Conservation (phyloP, 1,284 basidiomycete genomes). For the Pterulicium gracile region DNA sequence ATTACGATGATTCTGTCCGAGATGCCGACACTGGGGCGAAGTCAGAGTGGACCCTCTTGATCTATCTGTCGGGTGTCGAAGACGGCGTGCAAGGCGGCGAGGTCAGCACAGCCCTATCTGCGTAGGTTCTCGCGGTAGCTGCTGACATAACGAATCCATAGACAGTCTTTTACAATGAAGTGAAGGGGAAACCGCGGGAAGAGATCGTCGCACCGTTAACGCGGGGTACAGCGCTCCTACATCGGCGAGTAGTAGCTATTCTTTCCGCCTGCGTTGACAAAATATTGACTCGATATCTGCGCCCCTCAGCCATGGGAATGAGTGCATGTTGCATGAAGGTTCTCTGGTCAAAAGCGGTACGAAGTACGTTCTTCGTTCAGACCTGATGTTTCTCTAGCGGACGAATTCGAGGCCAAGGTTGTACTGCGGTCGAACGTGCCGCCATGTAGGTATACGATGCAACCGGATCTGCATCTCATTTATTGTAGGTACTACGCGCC, state of each 20-base stretch:
- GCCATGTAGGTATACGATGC: too few species aligned
- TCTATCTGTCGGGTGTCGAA: conserved; percentile 65
- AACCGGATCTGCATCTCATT: too few species aligned
- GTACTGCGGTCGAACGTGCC: too few species aligned
- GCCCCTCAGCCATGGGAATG: conserved; percentile 57
- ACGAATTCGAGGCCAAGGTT: too few species aligned
- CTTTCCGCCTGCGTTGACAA: neutral
- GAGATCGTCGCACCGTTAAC: conserved; percentile 49
- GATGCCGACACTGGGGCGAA: conserved; percentile 44
- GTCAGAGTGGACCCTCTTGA: conserved; percentile 73
- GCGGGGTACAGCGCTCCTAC: conserved; percentile 61
- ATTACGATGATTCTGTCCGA: conserved; percentile 53
- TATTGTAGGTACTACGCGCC: too few species aligned
- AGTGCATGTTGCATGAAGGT: conserved; percentile 74
- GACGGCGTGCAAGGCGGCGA: conserved; percentile 71
- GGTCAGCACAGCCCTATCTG: conserved; percentile 23
- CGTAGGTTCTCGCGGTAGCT: neutral
- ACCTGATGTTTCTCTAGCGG: conserved; percentile 49
- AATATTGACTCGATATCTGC: conserved; percentile 3
- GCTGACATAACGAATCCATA: conserved; percentile 15
- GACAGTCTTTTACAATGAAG: conserved; percentile 64
- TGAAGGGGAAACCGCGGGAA: conserved; percentile 37
- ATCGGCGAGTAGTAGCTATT: conserved; percentile 36
- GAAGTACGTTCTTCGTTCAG: conserved; percentile 71
- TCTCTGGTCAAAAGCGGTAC: conserved; percentile 47